These are phyloP conservation scores for Davidsoniella neocaledoniae DNA, from an alignment of 2,329 filamentous ascomycete species.

Conservation along the genomic window DNA sequence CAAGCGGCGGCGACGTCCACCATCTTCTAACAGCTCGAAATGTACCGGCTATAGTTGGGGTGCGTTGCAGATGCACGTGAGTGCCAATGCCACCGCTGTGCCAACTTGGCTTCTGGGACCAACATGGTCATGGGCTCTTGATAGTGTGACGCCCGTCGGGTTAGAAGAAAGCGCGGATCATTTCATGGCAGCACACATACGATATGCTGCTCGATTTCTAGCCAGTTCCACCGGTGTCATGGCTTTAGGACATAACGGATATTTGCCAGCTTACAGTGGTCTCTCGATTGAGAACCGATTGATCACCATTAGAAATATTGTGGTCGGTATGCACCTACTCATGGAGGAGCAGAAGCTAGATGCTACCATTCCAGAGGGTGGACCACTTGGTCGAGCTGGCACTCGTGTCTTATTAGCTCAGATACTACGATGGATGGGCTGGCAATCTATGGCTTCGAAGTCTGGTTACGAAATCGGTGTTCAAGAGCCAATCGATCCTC, in stretches of 20 bases:
- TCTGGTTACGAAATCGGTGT: constrained; percentile 33
- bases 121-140: constrained; percentile 57
- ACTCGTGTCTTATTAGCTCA: constrained; percentile 66
- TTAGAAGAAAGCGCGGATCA: constrained; percentile 16
- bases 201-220: constrained; percentile 48
- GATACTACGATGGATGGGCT: constrained; percentile 66
- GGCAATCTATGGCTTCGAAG: constrained; percentile 32
- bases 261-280: constrained; percentile 43
- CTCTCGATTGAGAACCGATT: constrained; percentile 39
- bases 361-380: constrained; percentile 31
- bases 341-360: constrained; percentile 79
- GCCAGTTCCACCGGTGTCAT: constrained; percentile 38
- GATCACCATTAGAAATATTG: constrained; percentile 46
- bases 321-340: constrained; percentile 70
- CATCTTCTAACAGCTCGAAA: neutral
- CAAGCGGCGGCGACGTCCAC: no score
- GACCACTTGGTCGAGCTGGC: constrained; percentile 28
- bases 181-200: constrained; percentile 36
- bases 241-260: constrained; percentile 37
- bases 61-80: constrained; percentile 28
- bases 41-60: constrained; percentile 25
- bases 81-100: constrained; percentile 30
- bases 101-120: constrained; percentile 42
- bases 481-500: constrained; percentile 27
- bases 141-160: constrained; percentile 25